These are phyloP conservation scores for Aquilaria yunnanensis DNA, from an alignment of 345 rosid species.

Conservation along the genomic window DNA sequence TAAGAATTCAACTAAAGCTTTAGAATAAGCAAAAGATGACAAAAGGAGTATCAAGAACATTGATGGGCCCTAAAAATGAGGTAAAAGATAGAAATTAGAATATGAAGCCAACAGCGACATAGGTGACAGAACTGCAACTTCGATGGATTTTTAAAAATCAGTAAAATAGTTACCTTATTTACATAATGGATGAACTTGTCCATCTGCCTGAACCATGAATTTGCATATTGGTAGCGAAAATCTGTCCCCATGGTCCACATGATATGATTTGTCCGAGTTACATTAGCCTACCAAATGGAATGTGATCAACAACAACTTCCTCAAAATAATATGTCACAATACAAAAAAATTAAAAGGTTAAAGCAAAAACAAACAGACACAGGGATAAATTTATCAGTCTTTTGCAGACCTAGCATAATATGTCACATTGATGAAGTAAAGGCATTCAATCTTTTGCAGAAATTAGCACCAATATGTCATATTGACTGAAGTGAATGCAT, in stretches of 20 bases:
- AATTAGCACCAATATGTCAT: not conserved
- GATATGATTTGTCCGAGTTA: conserved; percentile 84
- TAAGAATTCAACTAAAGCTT: conserved; percentile 9
- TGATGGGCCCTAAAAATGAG: not conserved
- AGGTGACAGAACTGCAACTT: not conserved
- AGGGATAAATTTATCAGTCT: not conserved
- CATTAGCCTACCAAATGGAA: conserved; percentile 50
- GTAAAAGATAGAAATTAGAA: not conserved
- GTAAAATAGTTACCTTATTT: conserved; percentile 47
- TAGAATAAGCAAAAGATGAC: conserved; percentile 3
- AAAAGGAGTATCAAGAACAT: not conserved
- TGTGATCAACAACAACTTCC: too few relatives aligned
- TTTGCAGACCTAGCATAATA: not conserved
- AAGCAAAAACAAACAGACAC: conserved; percentile 2
- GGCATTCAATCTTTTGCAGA: too few relatives aligned
- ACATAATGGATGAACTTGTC: conserved; percentile 97
- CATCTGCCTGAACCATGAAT: conserved; percentile 94
- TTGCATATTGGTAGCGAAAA: conserved; percentile 90
- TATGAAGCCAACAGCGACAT: not conserved
- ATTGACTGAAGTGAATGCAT: not conserved
- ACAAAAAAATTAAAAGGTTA: conserved; percentile 9
- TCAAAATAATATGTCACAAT: too few relatives aligned
- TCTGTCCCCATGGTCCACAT: conserved; percentile 98
- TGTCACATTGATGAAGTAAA: too few relatives aligned
- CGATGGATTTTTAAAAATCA: conserved; percentile 1